phyloP scores from a whole-genome alignment of 257 asterid species.

The Thymus quinquecostatus region DNA sequence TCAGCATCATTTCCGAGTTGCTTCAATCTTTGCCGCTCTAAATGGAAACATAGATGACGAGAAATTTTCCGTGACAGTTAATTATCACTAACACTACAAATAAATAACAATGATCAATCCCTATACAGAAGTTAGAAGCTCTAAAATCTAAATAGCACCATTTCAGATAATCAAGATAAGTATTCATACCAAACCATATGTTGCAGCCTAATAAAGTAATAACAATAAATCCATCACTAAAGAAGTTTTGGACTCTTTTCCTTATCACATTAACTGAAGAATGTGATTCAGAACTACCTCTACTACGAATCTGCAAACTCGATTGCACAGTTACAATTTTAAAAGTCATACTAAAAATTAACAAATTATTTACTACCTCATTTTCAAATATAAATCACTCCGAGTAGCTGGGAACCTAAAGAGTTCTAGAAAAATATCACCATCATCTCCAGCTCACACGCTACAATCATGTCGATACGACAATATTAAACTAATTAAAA shows the following conservation, averaged over 20 bases:
- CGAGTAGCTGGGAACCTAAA: constrained; percentile 15
- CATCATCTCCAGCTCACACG: constrained; percentile 27
- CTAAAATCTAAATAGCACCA: background rate
- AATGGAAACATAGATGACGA: background rate
- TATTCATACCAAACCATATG: constrained; percentile 3
- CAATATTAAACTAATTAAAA: constrained; percentile 23
- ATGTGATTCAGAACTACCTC: constrained; percentile 3
- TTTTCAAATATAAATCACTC: constrained; percentile 9
- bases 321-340: background rate
- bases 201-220: background rate
- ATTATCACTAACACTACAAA: background rate
- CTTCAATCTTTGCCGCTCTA: constrained; percentile 5
- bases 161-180: constrained; percentile 9
- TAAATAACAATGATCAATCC: constrained; percentile 8
- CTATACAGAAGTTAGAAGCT: constrained; percentile 18
- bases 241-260: background rate
- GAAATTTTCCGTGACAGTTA: background rate
- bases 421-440: constrained; percentile 20
- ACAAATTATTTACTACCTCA: constrained; percentile 21
- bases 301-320: constrained; percentile 14
- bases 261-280: background rate
- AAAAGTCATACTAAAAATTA: constrained; percentile 3
- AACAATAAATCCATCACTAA: constrained; percentile 8
- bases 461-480: constrained; percentile 5
- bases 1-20: constrained; percentile 4